Base-by-base conservation (phyloP, 1,284 basidiomycete species). In the Sparassis latifolia region DNA sequence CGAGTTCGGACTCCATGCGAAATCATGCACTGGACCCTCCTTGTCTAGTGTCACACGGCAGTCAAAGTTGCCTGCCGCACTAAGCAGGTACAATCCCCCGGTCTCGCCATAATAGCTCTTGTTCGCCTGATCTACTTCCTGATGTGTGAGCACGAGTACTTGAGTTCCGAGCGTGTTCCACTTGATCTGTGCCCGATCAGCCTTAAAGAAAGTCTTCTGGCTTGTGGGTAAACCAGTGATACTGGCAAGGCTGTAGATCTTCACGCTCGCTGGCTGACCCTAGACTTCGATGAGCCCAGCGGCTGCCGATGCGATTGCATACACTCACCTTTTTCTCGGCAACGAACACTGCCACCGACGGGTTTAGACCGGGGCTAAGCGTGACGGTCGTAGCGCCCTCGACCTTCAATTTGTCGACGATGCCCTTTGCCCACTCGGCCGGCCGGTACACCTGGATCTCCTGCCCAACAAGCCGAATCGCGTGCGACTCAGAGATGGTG, bases 61-160 rank as follows among this genome's bases (percentile, higher is more conserved):
- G 67, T 98, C 95, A 60, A 95, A 98, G 59, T 91, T 89, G 37
- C 96, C 95, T n/a, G 91, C 86, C n/a, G 93, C 85, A 55, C 86
- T 92, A 58, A 98, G 81, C 44, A 98, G 79, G 69, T 97, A 98
- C 60, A 99, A 74, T 57, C 93, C 65, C n/a, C 65, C 92, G 6
- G 94, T 97, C 74, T 98, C 95, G 53, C 96, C 97, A 59, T 98
- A 99, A 70, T 99, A 99, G 62, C 88, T 95, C 78, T 92, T 97
- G 70, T 96, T 96, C 33, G 92, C 89, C 67, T 92, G 91, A 68
- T 99, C 96, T 52, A 98, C 94, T 60, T 99, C 97, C 5, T 93
- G 96, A 60, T 95, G 91, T 0, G 96, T 96, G 43, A 97, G 72
- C 56, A 98, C 80, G 50, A 99, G 76, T 3, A 89, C 86, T 64